Conservation (phyloP, 2,329 filamentous ascomycete species). For the Xylaria sp. region DNA sequence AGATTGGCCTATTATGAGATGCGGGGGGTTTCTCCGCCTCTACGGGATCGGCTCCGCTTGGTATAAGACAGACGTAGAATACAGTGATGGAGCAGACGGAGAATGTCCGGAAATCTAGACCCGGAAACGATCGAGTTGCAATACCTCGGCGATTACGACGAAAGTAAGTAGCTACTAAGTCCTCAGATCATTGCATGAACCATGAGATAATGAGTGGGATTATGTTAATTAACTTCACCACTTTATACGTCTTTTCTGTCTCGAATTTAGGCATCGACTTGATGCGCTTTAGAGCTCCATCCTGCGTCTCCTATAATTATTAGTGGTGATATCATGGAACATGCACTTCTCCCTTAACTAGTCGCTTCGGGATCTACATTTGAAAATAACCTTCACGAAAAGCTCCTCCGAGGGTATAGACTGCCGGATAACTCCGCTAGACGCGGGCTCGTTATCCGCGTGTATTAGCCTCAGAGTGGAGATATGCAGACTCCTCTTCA, state of each 20-base stretch:
- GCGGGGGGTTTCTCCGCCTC: conserved; percentile 34
- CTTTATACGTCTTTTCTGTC: background rate
- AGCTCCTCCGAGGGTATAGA: background rate
- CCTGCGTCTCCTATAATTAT: too few relatives aligned
- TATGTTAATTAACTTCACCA: background rate
- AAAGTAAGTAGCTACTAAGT: background rate
- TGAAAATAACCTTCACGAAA: background rate
- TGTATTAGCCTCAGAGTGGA: conserved; percentile 22
- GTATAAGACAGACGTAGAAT: background rate
- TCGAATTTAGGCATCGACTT: background rate
- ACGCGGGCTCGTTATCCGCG: background rate
- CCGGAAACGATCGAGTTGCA: background rate
- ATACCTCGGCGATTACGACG: background rate
- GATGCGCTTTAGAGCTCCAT: background rate
- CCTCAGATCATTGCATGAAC: background rate
- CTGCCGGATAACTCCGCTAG: background rate
- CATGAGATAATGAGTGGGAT: background rate
- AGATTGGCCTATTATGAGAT: conserved; percentile 9
- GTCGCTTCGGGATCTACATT: background rate
- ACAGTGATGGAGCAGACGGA: conserved; percentile 15
- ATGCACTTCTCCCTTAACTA: too few relatives aligned
- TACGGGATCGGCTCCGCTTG: conserved; percentile 27
- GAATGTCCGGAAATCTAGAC: conserved; percentile 21
- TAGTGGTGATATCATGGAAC: too few relatives aligned
- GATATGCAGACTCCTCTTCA: conserved; percentile 8